Percentiles rank a stretch among this genome's conserved stretches.
Conservation (phyloP, 208 protist species). For the Sergeia podlipaevii region DNA sequence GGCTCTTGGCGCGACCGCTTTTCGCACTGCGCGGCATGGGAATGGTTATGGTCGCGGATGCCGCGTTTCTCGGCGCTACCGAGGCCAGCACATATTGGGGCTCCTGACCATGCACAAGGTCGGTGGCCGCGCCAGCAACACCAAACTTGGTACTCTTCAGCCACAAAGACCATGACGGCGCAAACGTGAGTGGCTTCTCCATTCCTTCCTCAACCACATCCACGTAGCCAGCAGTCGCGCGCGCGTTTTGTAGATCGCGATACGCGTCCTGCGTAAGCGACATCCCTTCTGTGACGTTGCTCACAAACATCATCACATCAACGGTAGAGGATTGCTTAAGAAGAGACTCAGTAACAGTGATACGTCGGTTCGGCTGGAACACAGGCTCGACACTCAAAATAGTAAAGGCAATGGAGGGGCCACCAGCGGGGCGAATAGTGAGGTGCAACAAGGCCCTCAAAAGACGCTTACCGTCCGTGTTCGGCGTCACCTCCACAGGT, state of each 20-base stretch:
- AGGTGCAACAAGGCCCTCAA: slow-evolving; percentile 45
- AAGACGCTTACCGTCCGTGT: slow-evolving; percentile 36
- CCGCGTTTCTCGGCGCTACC: slow-evolving; percentile 25
- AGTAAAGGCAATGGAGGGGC: slow-evolving; percentile 36
- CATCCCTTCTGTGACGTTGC: slow-evolving; percentile 56
- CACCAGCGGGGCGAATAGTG: slow-evolving; percentile 27
- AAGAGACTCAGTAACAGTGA: slow-evolving; percentile 29
- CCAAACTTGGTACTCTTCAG: slow-evolving; percentile 65
- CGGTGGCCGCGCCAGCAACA: slow-evolving; percentile 21
- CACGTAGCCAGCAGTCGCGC: slow-evolving; percentile 41
- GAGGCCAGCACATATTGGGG: slow-evolving; percentile 32
- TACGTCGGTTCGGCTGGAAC: slow-evolving; percentile 23
- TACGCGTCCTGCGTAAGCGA: slow-evolving; percentile 27
- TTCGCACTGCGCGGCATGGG: slow-evolving; percentile 83
- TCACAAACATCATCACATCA: slow-evolving; percentile 42
- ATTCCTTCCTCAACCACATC: slow-evolving; percentile 65
- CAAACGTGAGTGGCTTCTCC: slow-evolving; percentile 26
- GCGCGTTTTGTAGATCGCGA: slow-evolving; percentile 40
- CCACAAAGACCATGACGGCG: slow-evolving; percentile 63
- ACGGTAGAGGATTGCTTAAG: slow-evolving; percentile 30
- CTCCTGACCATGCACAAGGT: slow-evolving; percentile 34
- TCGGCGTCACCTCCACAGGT: slow-evolving; percentile 36
- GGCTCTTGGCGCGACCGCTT: slow-evolving; percentile 48
- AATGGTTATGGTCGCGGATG: slow-evolving; percentile 59
- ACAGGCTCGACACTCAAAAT: slow-evolving; percentile 50